These are phyloP conservation scores for Colletotrichum sp. DNA, from an alignment of 2,329 filamentous ascomycete genomes.

Conservation along the genomic window DNA sequence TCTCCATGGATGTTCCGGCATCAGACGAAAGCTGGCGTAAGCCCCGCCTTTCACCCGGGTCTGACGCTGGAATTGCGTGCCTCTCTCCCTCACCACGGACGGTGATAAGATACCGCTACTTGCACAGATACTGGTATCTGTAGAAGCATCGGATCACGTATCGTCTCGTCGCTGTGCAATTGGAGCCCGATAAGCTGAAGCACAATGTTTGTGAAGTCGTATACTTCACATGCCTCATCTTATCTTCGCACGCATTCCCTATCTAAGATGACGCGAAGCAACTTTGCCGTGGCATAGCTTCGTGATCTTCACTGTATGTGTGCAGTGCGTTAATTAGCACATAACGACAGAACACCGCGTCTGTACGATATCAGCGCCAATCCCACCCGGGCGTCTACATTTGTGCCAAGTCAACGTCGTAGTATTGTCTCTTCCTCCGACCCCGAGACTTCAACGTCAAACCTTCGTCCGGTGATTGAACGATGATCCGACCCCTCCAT, in stretches of 20 bases:
- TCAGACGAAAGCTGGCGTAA: neutral
- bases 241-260: neutral
- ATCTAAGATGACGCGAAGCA: neutral
- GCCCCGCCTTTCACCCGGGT: neutral
- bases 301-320: neutral
- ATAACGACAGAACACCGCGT: neutral
- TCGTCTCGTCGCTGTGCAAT: neutral
- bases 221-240: neutral
- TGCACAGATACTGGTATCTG: neutral
- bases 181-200: neutral
- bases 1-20: neutral
- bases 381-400: neutral
- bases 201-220: neutral
- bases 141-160: neutral
- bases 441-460: neutral
- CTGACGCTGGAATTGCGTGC: neutral
- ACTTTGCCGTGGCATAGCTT: neutral
- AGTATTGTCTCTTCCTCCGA: neutral
- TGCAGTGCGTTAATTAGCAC: neutral
- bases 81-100: neutral
- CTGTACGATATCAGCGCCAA: neutral
- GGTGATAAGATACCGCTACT: neutral
- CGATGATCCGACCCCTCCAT: constrained; percentile 1
- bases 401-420: neutral
- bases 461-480: constrained; percentile 10